Conservation (phyloP, 2,329 filamentous ascomycete genomes). For the Calycina marina region DNA sequence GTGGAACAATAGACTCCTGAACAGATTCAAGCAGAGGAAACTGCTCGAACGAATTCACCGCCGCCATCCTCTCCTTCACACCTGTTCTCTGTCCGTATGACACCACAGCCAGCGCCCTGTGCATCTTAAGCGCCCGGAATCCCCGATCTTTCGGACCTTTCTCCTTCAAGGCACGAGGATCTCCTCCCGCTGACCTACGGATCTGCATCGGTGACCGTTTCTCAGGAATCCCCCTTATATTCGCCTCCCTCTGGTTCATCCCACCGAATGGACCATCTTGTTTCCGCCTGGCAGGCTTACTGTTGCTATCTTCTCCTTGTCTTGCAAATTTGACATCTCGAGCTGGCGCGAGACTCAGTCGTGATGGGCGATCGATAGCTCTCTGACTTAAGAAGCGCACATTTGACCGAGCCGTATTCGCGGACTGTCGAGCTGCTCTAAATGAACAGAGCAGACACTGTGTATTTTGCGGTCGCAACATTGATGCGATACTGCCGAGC, state of each 20-base stretch:
- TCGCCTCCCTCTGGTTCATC: conserved; percentile 39
- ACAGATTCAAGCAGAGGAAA: conserved; percentile 62
- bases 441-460: conserved; percentile 33
- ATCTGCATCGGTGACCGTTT: conserved; percentile 17
- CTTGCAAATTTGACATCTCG: conserved; percentile 11
- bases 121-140: conserved; percentile 83
- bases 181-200: conserved; percentile 5
- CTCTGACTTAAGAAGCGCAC: too few relatives aligned
- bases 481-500: too few relatives aligned
- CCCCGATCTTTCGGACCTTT: conserved; percentile 29
- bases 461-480: conserved; percentile 16
- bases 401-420: too few relatives aligned
- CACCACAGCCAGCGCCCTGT: conserved; percentile 60
- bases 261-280: conserved; percentile 39
- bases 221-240: conserved; percentile 27
- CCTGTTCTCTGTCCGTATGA: conserved; percentile 52
- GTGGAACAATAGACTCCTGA: conserved; percentile 53
- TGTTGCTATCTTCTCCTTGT: conserved; percentile 1
- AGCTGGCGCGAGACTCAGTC: conserved; percentile 17
- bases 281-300: conserved; percentile 24
- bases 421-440: conserved; percentile 46
- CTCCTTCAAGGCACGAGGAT: conserved; percentile 4
- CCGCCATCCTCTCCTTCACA: conserved; percentile 41
- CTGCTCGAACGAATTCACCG: conserved; percentile 66
- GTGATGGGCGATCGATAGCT: conserved; percentile 10